phyloP scores from a whole-genome alignment of 2,329 filamentous ascomycete species.

The Neurospora sp. region DNA sequence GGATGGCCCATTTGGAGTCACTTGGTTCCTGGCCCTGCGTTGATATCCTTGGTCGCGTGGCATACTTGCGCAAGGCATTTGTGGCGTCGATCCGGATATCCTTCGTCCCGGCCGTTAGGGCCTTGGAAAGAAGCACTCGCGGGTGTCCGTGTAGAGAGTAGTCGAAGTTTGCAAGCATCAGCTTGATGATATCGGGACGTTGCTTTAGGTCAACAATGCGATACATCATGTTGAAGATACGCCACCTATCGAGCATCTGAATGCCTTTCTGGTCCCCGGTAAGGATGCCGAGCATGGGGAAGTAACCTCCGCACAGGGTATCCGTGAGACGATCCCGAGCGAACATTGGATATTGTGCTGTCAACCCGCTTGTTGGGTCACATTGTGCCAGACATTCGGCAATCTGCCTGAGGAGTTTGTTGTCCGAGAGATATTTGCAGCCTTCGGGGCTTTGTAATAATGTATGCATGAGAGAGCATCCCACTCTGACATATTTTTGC shows the following conservation, averaged over 20 bases:
- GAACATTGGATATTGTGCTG: conserved; percentile 81
- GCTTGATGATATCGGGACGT: conserved; percentile 82
- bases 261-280: conserved; percentile 76
- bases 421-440: conserved; percentile 74
- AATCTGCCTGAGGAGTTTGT: conserved; percentile 87
- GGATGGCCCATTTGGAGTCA: conserved; percentile 91
- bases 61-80: conserved; percentile 78
- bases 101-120: conserved; percentile 83
- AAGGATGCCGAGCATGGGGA: conserved; percentile 80
- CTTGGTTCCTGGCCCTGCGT: conserved; percentile 35
- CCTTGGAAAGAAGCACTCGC: conserved; percentile 85
- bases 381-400: conserved; percentile 94
- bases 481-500: conserved; percentile 85
- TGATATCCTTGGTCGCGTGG: conserved; percentile 42
- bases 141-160: conserved; percentile 84
- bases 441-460: conserved; percentile 81
- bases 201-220: conserved; percentile 90
- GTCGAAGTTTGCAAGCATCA: conserved; percentile 84
- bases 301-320: conserved; percentile 86
- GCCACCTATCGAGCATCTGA: conserved; percentile 87
- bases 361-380: conserved; percentile 70
- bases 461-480: conserved; percentile 79
- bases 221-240: conserved; percentile 99
- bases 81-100: conserved; percentile 87
- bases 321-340: conserved; percentile 75